A percentile compares a stretch with the other conserved stretches of the same genome.
Conservation (phyloP, 768 basidiomycete genomes). For the Leccinum pellstonianum region DNA sequence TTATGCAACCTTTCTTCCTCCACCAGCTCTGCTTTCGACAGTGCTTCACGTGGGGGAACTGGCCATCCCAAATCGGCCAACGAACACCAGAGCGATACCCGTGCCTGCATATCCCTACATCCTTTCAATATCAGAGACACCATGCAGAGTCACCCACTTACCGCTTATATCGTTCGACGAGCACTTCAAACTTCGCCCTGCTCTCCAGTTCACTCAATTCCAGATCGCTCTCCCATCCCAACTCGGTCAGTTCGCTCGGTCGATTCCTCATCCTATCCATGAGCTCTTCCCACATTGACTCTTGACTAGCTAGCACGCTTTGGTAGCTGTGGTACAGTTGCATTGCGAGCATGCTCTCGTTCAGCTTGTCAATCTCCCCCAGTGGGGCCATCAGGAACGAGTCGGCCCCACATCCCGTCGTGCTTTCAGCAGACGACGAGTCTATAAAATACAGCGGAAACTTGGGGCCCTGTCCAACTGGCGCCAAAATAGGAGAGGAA, state of each 20-base stretch:
- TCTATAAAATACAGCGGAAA: conserved; percentile 45
- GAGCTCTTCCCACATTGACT: conserved; percentile 77
- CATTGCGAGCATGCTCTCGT: conserved; percentile 65
- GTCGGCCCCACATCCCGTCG: conserved; percentile 33
- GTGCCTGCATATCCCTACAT: conserved; percentile 62
- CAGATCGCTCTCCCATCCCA: conserved; percentile 73
- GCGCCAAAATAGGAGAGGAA: conserved; percentile 19
- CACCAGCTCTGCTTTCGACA: conserved; percentile 67
- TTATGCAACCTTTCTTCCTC: conserved; percentile 64
- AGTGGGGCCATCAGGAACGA: conserved; percentile 38
- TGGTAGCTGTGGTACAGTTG: conserved; percentile 67
- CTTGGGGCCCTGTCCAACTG: conserved; percentile 13
- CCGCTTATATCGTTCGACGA: conserved; percentile 58
- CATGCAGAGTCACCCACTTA: conserved; percentile 30
- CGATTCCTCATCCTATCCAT: conserved; percentile 59
- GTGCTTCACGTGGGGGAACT: conserved; percentile 57
- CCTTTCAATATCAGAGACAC: conserved; percentile 2
- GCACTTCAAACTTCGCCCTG: conserved; percentile 56
- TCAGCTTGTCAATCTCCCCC: conserved; percentile 46
- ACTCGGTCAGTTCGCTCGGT: conserved; percentile 48
- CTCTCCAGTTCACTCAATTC: conserved; percentile 57
- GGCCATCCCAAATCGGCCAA: conserved; percentile 57
- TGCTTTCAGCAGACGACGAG: conserved; percentile 44
- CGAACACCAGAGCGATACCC: conserved; percentile 65
- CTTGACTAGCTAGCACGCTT: conserved; percentile 61